phyloP scores from a whole-genome alignment of 1,139 yeast species.

The Pichia sp. region DNA sequence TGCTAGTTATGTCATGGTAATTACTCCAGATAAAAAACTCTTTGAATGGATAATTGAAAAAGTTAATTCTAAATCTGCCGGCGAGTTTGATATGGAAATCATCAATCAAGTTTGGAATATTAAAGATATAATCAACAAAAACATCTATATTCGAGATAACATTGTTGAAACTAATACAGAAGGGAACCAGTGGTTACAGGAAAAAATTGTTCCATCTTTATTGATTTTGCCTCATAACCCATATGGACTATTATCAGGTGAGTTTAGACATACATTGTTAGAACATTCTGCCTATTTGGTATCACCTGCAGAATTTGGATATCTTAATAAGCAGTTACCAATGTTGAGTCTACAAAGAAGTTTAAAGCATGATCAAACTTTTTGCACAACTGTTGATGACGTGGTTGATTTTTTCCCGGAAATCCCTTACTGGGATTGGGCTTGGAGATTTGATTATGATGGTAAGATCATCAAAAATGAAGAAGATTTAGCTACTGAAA shows the following conservation, averaged over 20 bases:
- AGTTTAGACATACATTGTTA: slow-evolving; percentile 30
- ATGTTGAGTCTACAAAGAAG: slow-evolving; percentile 6
- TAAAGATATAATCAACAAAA: slow-evolving; percentile 4
- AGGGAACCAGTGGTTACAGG: slow-evolving; percentile 4
- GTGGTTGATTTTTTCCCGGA: slow-evolving; percentile 10
- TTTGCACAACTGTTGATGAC: slow-evolving; percentile 6
- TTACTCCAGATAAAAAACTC: slow-evolving; percentile 30
- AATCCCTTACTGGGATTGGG: slow-evolving; percentile 22
- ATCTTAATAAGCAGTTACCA: slow-evolving; percentile 8
- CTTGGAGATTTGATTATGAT: slow-evolving; percentile 13
- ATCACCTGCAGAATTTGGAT: slow-evolving; percentile 18
- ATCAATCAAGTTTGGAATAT: slow-evolving; percentile 32
- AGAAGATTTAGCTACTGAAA: not conserved
- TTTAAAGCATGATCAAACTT: slow-evolving; percentile 1
- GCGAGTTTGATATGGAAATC: slow-evolving; percentile 45
- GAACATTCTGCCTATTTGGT: slow-evolving; percentile 19
- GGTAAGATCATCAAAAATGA: not conserved
- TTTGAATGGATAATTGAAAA: slow-evolving; percentile 29
- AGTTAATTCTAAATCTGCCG: slow-evolving; percentile 21
- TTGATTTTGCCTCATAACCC: slow-evolving; percentile 38
- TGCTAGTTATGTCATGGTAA: slow-evolving; percentile 38
- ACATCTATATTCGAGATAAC: not conserved
- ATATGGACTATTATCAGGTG: slow-evolving; percentile 43
- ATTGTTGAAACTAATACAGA: not conserved
- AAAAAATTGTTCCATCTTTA: slow-evolving; percentile 21